Evolutionary conservation across 148 eudicot species (phyloP), one percentile per base, ranked within the genome.

Genomic region (Hydrangea macrophylla): DNA sequence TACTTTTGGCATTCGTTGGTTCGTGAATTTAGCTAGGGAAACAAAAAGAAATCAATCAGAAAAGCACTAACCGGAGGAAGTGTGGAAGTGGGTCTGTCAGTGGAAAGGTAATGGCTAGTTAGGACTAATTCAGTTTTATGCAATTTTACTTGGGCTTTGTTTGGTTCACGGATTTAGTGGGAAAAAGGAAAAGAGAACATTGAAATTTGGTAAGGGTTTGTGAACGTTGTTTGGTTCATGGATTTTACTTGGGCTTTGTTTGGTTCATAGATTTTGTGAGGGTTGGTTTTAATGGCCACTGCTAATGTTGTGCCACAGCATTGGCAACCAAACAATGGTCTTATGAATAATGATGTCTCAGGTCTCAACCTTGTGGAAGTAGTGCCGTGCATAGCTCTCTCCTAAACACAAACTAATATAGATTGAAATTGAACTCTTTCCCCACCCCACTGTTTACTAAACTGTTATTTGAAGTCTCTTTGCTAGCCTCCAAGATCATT

Each of bases 361-460:
- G 89, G 92, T 72, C 88, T 87, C 78, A 90, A 90, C 68, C 85
- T 89, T 23, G 96, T 87, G 72, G 97, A 94, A 73, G 91, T 87
- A 35, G 92, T 89, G 60, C 96, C 97, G 7, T 94, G 99, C 76
- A 83, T 94, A 26, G 99, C 99, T 36, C 88, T 94, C 55, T 94
- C 99, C 18, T 12, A 15, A 42, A 42, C 50, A 3, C 18, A 42
- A 42, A 42, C 15, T 42, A 42, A 42, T 42, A 11, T 42, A 42
- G 50, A 42, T 12, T 35, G 4, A 35, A 35, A 3, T 35, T 8
- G 8, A 3, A 4, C 8, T 3, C 8, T 35, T 4, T 35, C 39
- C 39, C 8, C 39, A 35, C 39, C 39, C 8, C 39, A 3, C 50
- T 42, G 50, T 42, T 0, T 11, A 42, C 2, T 42, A 4, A 42